Conservation (phyloP, 2,329 filamentous ascomycete genomes). For the Talaromyces verruculosus region DNA sequence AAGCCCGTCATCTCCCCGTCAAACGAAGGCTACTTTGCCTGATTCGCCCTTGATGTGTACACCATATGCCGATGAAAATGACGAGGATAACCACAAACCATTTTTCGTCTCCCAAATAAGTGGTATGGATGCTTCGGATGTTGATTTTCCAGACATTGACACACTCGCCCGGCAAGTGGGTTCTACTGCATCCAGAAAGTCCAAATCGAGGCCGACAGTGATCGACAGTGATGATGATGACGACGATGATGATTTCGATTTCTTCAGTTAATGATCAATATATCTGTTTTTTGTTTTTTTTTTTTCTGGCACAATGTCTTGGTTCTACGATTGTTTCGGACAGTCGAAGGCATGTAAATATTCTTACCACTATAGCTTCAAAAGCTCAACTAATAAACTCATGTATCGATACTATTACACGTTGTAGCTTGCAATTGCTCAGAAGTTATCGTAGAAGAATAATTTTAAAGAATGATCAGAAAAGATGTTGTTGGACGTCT, state of each 20-base stretch:
- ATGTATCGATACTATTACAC: not conserved
- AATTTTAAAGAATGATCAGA: not conserved
- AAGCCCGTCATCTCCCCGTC: not conserved
- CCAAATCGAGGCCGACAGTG: slow-evolving; percentile 23
- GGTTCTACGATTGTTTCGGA: not conserved
- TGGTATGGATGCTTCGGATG: slow-evolving; percentile 27
- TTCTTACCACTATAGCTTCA: not conserved
- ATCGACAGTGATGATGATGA: slow-evolving; percentile 31
- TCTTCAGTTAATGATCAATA: slow-evolving; percentile 8
- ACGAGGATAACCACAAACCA: slow-evolving; percentile 19
- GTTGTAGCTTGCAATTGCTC: not conserved
- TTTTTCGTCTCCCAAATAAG: slow-evolving; percentile 28
- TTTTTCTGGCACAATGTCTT: not conserved
- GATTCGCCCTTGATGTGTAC: slow-evolving; percentile 25
- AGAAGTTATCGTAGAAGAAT: not conserved
- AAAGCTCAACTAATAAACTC: not conserved
- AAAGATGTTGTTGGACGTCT: not conserved
- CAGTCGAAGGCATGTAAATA: not conserved
- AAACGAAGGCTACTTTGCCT: not conserved
- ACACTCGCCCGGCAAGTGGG: slow-evolving; percentile 26
- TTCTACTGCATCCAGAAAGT: slow-evolving; percentile 13
- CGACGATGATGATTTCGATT: slow-evolving; percentile 27
- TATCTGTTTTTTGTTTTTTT: too few relatives aligned
- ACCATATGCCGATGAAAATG: slow-evolving; percentile 10
- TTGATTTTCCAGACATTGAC: slow-evolving; percentile 32